Base-by-base conservation (phyloP, 129 eudicot genomes). In the Lactuca saligna region DNA sequence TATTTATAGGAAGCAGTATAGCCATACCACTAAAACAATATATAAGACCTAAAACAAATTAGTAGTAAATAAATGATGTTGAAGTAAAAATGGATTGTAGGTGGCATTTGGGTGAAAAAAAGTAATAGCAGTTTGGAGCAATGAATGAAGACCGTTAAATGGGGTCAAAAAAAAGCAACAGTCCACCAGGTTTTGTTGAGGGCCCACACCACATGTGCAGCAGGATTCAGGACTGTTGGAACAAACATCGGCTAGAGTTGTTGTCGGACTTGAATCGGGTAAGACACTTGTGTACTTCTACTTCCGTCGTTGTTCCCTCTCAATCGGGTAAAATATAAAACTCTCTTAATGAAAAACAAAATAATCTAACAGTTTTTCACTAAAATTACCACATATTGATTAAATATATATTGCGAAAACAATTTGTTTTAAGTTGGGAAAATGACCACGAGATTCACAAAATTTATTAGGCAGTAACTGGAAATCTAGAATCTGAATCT, bases 241-340 rank as follows among this genome's bases (percentile, higher is more conserved):
- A 57, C 44, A 17, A 62, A 51, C 77, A 46, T 8, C 49, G 49
- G 49, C 14, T 42, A 14, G 49, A 34, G 54, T 29, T 50, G 3
- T 13, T 73, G 78, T 73, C 78, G 78, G 63, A 70, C 20, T 54
- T 55, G 70, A 32, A 63, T 72, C 62, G 20, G 56, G 63, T 73
- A 17, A 63, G 68, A 73, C 70, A 39, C 64, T 54, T 12, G 1
- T 35, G 13, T 46, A 63, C 55, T 37, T 72, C 44, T 72, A 62
- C 69, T 62, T 53, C 77, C 62, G 37, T 25, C n/a, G 2, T 71
- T 72, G 55, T 51, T 34, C 77, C 70, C 69, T n/a, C 32, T n/a
- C 3, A 32, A 51, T 20, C 5, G 15, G 51, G 12, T 11, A 2
- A 25, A 25, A 46, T 11, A 12, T n/a, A 46, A 46, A 11, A 46